These are phyloP conservation scores for Apiospora arundinis DNA, from an alignment of 2,329 filamentous ascomycete species.

Conservation along the genomic window DNA sequence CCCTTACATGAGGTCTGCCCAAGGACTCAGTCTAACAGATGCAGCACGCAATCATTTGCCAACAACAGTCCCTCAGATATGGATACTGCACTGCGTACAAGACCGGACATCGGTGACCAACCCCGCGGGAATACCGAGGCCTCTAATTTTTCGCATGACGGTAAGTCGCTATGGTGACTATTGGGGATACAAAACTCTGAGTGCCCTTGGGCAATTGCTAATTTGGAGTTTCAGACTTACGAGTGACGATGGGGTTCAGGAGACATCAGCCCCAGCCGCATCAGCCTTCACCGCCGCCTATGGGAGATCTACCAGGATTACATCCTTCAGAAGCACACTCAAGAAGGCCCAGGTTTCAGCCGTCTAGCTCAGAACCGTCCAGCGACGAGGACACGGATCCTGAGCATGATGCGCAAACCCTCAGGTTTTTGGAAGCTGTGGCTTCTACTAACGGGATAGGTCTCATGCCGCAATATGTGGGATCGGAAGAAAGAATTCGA, in stretches of 20 bases:
- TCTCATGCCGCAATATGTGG: constrained; percentile 24
- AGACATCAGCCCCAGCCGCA: constrained; percentile 16
- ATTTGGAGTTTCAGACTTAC: not conserved
- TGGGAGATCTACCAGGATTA: not conserved
- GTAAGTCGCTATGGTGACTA: not conserved
- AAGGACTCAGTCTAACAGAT: not conserved
- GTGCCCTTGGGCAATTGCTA: not conserved
- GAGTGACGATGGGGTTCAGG: not conserved
- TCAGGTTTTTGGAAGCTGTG: constrained; percentile 28
- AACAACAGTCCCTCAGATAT: not conserved
- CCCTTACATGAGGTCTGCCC: not conserved
- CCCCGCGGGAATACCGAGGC: not conserved
- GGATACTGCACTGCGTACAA: not conserved
- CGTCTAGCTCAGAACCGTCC: constrained; percentile 22
- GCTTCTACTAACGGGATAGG: not conserved
- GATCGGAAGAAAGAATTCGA: constrained; percentile 44
- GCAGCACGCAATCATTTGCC: constrained; percentile 8
- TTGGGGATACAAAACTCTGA: not conserved
- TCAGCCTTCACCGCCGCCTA: constrained; percentile 16
- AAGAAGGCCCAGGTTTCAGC: not conserved
- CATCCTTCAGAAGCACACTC: not conserved
- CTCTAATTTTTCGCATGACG: not conserved
- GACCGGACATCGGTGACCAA: not conserved
- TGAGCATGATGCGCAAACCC: constrained; percentile 22
- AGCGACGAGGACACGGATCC: constrained; percentile 29